Evolutionary conservation across 2,329 filamentous ascomycete species (phyloP).

Genomic region (Fusarium abutilonis): DNA sequence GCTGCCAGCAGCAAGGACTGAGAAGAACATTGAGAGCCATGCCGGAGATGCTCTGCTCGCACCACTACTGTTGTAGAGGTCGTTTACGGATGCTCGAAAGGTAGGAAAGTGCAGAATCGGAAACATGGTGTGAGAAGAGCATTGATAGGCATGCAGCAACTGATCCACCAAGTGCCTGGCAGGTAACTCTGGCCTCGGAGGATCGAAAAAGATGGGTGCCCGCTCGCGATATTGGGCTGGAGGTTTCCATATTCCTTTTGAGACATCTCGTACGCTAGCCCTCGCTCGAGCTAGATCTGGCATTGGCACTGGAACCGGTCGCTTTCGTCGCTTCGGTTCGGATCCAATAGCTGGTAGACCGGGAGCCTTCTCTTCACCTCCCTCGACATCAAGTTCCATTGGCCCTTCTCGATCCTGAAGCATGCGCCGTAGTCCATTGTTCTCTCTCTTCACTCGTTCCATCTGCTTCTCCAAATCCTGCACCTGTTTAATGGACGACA

Average conservation of each 20-base stretch:
- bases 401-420: constrained; percentile 62
- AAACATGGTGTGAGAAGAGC: constrained; percentile 79
- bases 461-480: constrained; percentile 96
- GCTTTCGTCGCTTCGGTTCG: constrained; percentile 71
- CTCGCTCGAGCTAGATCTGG: constrained; percentile 78
- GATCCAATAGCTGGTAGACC: constrained; percentile 73
- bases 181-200: constrained; percentile 72
- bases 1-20: constrained; percentile 82
- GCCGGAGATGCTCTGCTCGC: constrained; percentile 68
- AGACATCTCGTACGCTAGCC: constrained; percentile 75
- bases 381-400: constrained; percentile 60
- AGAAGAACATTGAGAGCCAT: constrained; percentile 84
- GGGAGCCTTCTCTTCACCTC: constrained; percentile 60
- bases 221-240: constrained; percentile 73
- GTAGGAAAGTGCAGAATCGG: constrained; percentile 90
- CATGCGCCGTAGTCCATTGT: constrained; percentile 75
- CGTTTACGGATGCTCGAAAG: constrained; percentile 79
- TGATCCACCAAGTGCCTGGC: constrained; percentile 74
- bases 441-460: constrained; percentile 80
- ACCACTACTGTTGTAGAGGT: constrained; percentile 73
- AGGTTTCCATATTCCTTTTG: constrained; percentile 81
- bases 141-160: constrained; percentile 79
- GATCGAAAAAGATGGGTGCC: constrained; percentile 60
- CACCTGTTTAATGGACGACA: constrained; percentile 99
- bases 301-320: constrained; percentile 68